Base-by-base conservation (phyloP, 2,329 filamentous ascomycete species). In the Pseudogymnoascus sp. region DNA sequence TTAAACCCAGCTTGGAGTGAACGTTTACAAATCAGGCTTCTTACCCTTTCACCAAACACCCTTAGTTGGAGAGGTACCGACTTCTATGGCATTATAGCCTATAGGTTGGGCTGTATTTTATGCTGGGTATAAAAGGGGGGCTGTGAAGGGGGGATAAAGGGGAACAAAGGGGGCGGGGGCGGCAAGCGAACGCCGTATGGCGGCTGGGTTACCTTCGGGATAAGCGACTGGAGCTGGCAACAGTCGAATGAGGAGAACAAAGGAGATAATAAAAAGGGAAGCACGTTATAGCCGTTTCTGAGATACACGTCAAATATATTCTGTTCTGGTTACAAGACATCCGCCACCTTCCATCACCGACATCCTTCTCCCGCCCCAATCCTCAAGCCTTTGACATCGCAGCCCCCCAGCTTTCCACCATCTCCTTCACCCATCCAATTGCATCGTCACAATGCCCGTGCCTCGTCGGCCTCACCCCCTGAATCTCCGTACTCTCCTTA, bases 401-500 rank as follows among this genome's bases (percentile, higher is more conserved):
- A 2, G 22, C 5, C 25, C 63, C 61, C n/a, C 63, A 63, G 8
- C 35, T 60, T 20, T 25, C 47, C 37, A 69, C 18, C 18, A 67
- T 33, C 38, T 36, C 41, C 54, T 67, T 63, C 38, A 70, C 64
- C 69, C 69, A 71, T 7, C 57, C 60, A 58, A 70, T 64, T 8
- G 67, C 67, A 65, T 65, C 66, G 8, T 66, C 61, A 57, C 62
- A 64, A 64, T 65, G 68, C 2, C 59, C 65, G 59, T 68, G 65
- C 18, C 66, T 60, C 18, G 64, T 63, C 7, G 66, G 64, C 57
- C 63, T 65, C 33, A 67, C 18, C 12, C 62, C 65, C 35, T 63
- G 62, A 61, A 64, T 57, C 33, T 66, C 62, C 11, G 69, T 22
- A 57, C 50, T 62, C 33, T 67, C 65, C 6, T 60, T 54, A 61